Evolutionary conservation across 2,329 filamentous ascomycete genomes (phyloP).

Genomic region (Penicillium glabrum): DNA sequence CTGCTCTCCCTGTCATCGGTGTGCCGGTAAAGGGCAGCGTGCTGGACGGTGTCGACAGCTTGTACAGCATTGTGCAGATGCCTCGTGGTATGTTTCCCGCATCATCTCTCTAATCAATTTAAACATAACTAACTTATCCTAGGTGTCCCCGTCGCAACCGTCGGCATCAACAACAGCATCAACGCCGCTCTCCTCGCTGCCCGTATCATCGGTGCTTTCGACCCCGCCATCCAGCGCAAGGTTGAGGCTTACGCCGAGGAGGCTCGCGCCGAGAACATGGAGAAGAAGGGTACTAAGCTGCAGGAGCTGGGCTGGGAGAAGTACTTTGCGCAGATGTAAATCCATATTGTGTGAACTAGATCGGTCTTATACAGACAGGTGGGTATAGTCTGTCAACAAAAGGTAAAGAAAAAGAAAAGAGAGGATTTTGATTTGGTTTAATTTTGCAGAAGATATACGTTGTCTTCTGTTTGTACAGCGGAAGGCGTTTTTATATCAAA

Average conservation of each 20-base stretch:
- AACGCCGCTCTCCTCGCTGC: constrained; percentile 74
- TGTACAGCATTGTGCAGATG: constrained; percentile 77
- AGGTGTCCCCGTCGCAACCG: constrained; percentile 71
- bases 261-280: constrained; percentile 43
- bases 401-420: constrained; percentile 3
- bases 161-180: constrained; percentile 77
- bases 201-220: constrained; percentile 61
- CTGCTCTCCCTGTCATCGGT: constrained; percentile 72
- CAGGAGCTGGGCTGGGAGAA: constrained; percentile 44
- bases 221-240: constrained; percentile 41
- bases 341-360: neutral
- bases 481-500: constrained; percentile 13
- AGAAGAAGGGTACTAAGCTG: constrained; percentile 45
- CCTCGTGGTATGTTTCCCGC: constrained; percentile 52
- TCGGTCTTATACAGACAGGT: neutral
- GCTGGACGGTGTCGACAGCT: constrained; percentile 69
- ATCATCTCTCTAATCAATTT: neutral
- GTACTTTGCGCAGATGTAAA: constrained; percentile 46
- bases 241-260: constrained; percentile 44
- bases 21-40: constrained; percentile 74
- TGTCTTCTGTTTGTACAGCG: constrained; percentile 13
- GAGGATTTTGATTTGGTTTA: neutral
- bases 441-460: constrained; percentile 1
- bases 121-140: constrained; percentile 27
- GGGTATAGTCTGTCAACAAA: neutral